A percentile compares a stretch with the other conserved stretches of the same genome.
Evolutionary conservation across 2,329 filamentous ascomycete genomes (phyloP).

Genomic region (Colletotrichum navitas): DNA sequence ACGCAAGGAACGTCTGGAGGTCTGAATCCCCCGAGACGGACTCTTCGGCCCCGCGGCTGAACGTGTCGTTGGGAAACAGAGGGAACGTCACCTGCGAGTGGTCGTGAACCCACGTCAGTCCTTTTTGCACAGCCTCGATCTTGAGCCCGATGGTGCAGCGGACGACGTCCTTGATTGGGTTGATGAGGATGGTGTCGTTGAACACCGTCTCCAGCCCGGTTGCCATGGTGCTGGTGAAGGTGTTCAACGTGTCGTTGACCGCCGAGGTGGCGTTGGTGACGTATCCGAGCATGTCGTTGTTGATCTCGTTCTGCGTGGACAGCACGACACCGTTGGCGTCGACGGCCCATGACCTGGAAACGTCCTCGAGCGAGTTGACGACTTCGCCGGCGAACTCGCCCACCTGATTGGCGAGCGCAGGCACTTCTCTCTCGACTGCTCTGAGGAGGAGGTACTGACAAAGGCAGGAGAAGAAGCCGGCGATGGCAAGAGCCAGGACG

Average conservation of each 20-base stretch:
- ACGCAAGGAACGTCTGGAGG: slow-evolving; percentile 80
- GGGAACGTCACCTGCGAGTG: slow-evolving; percentile 88
- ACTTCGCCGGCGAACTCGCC: slow-evolving; percentile 84
- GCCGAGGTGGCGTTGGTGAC: slow-evolving; percentile 86
- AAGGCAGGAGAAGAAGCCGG: slow-evolving; percentile 84
- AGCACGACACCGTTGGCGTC: slow-evolving; percentile 80
- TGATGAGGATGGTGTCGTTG: slow-evolving; percentile 82
- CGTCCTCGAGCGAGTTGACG: slow-evolving; percentile 76
- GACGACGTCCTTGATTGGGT: slow-evolving; percentile 83
- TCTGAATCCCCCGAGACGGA: slow-evolving; percentile 69
- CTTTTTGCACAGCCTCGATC: slow-evolving; percentile 85
- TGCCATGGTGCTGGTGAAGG: slow-evolving; percentile 83
- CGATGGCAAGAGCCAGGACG: slow-evolving; percentile 83
- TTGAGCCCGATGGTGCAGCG: slow-evolving; percentile 92
- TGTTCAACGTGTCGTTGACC: slow-evolving; percentile 87
- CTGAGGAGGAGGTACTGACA: slow-evolving; percentile 86
- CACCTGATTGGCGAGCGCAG: slow-evolving; percentile 79
- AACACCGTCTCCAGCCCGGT: slow-evolving; percentile 82
- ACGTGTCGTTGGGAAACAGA: slow-evolving; percentile 81
- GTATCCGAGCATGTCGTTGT: slow-evolving; percentile 87
- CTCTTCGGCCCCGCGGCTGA: slow-evolving; percentile 81
- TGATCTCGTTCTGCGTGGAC: slow-evolving; percentile 81
- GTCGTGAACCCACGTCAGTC: slow-evolving; percentile 93
- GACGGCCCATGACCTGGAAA: slow-evolving; percentile 81
- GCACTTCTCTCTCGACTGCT: slow-evolving; percentile 80